A percentile compares a stretch with the other conserved stretches of the same genome.
These are phyloP conservation scores for Lentinula edodes DNA, from an alignment of 768 basidiomycete species.

Conservation along the genomic window DNA sequence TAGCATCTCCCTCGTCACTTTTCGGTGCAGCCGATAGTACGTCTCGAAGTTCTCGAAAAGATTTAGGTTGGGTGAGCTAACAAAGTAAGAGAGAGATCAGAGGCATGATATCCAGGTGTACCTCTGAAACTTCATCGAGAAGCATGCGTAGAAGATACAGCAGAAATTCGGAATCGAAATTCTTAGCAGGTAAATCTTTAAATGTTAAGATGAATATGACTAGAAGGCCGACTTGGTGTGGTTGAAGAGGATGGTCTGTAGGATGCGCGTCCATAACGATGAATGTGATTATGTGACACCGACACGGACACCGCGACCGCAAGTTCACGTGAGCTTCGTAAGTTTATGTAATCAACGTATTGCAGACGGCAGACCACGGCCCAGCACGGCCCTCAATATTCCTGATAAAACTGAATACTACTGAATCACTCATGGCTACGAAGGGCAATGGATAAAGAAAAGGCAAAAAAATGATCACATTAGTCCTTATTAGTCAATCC, in stretches of 20 bases:
- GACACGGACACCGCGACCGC: no score
- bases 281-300: not conserved
- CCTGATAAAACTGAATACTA: no score
- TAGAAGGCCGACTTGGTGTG: slow-evolving; percentile 72
- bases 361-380: no score
- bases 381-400: no score
- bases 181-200: slow-evolving; percentile 49
- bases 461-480: no score
- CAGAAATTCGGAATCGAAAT: slow-evolving; percentile 51
- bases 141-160: slow-evolving; percentile 63
- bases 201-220: slow-evolving; percentile 58
- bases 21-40: slow-evolving; percentile 41
- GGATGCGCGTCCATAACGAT: slow-evolving; percentile 21
- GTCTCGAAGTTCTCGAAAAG: slow-evolving; percentile 43
- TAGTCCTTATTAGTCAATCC: no score
- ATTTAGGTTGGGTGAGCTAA: slow-evolving; percentile 61
- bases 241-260: slow-evolving; percentile 61
- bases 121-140: slow-evolving; percentile 70
- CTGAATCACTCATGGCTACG: no score
- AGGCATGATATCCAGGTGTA: slow-evolving; percentile 17
- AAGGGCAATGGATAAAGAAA: no score
- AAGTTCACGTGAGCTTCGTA: no score
- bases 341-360: no score
- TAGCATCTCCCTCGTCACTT: slow-evolving; percentile 20
- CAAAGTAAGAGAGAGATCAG: slow-evolving; percentile 1